Evolutionary conservation across 1,139 yeast genomes (phyloP), one percentile per base, ranked within the genome.

Genomic region (Hanseniaspora uvarum): DNA sequence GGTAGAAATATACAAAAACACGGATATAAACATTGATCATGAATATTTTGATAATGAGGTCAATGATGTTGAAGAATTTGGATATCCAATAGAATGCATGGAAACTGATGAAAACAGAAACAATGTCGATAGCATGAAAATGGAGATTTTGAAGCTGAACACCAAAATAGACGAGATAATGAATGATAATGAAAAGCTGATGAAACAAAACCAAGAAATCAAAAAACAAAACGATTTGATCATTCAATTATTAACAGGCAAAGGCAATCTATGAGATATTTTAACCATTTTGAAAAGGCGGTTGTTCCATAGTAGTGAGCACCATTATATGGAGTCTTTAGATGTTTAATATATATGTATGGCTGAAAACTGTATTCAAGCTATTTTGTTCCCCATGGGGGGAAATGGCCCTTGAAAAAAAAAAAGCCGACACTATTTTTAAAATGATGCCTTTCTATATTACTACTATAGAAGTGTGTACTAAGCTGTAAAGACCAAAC

Each of bases 141-240:
- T 5, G 14, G 45, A 28, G 16, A 40, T 26, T 26, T 16, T 40
- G 14, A 16, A 5, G 11, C 18, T 40, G 23, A 40, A 26, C 16
- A 26, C 7, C 23, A 23, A 30, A 26, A 36, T 43, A 24, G 30
- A 28, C 6, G 37, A 36, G 16, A 7, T 50, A 21, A 19, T 36
- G 19, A 12, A 18, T 12, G 31, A 34, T 12, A 50, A 50, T 19
- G 33, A 28, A 6, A 18, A 10, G 14, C 14, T 50, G 16, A 18
- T 19, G n/a, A 39, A 37, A 30, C 53, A 50, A 14, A 50, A 50
- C 14, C 16, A 36, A 14, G 38, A 31, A 5, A 36, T 50, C 12
- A 43, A 21, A 30, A 28, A 43, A 30, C 53, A 50, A 18, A 50
- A 50, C 19, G 48, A 43, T 4, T 5, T 43, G 47, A 49, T 49